Evolutionary conservation across 495 filamentous ascomycete genomes (phyloP).

Genomic region (Lasiosphaeriaceae sp.): DNA sequence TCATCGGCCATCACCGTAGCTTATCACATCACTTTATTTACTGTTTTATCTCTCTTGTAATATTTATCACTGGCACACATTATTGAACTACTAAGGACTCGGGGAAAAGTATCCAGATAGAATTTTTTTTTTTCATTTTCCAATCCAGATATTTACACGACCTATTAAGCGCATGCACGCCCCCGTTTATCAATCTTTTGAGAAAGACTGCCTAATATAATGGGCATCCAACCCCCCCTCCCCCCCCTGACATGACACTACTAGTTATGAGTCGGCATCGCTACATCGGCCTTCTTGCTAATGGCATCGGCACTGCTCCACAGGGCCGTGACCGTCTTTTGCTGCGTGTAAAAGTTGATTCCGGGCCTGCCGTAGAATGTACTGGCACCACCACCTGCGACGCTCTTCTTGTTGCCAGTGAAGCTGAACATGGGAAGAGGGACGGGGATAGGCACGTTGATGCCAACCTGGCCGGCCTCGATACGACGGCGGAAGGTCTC

Average conservation of each 20-base stretch:
- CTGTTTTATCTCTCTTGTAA: too few relatives aligned
- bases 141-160: too few relatives aligned
- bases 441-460: conserved; percentile 81
- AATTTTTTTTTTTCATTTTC: too few relatives aligned
- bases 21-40: too few relatives aligned
- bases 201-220: too few relatives aligned
- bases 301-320: conserved; percentile 86
- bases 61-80: too few relatives aligned
- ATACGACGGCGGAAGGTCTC: conserved; percentile 59
- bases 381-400: conserved; percentile 89
- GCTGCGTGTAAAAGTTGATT: conserved; percentile 90
- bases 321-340: conserved; percentile 92
- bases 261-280: conserved; percentile 81
- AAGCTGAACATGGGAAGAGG: conserved; percentile 96
- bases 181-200: too few relatives aligned
- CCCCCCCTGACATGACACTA: not conserved
- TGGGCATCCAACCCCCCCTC: too few relatives aligned
- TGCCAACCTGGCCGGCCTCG: conserved; percentile 74
- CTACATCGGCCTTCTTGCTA: conserved; percentile 72
- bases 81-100: too few relatives aligned
- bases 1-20: too few relatives aligned
- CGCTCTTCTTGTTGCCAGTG: conserved; percentile 95
- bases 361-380: conserved; percentile 95
- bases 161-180: too few relatives aligned
- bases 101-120: too few relatives aligned